Percentiles rank a stretch among this genome's conserved stretches.
Evolutionary conservation across 768 basidiomycete genomes (phyloP).

Genomic region (Calvatia gigantea): DNA sequence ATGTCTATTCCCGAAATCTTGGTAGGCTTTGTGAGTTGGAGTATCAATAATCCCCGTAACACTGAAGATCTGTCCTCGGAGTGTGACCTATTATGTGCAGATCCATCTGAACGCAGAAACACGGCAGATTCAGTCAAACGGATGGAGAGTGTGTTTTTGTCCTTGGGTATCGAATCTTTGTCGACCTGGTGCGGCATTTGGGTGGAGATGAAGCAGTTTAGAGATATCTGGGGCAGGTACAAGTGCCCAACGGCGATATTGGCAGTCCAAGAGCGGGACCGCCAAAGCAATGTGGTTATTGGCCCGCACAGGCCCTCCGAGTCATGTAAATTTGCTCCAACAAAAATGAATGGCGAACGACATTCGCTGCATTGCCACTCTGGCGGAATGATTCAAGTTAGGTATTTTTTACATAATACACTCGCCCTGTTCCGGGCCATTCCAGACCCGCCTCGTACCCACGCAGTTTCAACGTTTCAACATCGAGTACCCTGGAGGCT

Average conservation of each 20-base stretch:
- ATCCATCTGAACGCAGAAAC: constrained; percentile 54
- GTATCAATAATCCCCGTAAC: constrained; percentile 60
- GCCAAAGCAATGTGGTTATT: neutral
- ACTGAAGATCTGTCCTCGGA: constrained; percentile 42
- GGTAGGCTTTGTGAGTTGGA: constrained; percentile 66
- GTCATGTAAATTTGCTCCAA: too few relatives aligned
- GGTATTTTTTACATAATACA: too few relatives aligned
- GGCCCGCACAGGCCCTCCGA: too few relatives aligned
- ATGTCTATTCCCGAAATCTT: constrained; percentile 85
- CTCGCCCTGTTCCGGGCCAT: too few relatives aligned
- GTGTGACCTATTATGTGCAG: constrained; percentile 19
- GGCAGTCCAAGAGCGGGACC: neutral
- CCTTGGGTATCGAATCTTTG: constrained; percentile 12
- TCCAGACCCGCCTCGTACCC: too few relatives aligned
- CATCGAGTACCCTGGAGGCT: too few relatives aligned
- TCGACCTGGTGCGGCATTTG: neutral
- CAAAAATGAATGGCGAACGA: too few relatives aligned
- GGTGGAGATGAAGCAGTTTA: neutral
- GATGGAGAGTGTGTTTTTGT: constrained; percentile 48
- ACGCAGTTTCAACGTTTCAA: too few relatives aligned
- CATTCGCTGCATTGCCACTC: too few relatives aligned
- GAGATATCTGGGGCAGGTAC: neutral
- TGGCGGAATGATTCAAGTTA: too few relatives aligned
- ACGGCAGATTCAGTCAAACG: constrained; percentile 73
- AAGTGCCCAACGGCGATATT: neutral